A percentile compares a stretch with the other conserved stretches of the same genome.
Evolutionary conservation across 148 eudicot species (phyloP).

Genomic region (Vaccinium myrtillus): DNA sequence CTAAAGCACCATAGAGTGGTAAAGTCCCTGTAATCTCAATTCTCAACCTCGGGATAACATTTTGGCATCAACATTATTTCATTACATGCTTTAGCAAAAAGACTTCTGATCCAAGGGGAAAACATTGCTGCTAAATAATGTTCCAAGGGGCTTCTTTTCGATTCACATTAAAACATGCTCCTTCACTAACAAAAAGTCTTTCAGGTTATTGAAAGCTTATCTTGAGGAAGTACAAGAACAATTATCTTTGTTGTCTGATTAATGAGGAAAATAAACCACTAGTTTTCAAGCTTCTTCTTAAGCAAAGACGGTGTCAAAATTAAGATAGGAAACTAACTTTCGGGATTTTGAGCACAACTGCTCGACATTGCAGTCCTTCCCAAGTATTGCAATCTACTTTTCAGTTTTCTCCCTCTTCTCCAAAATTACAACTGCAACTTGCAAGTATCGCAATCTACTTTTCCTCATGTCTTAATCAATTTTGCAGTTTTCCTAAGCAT

Average conservation of each 20-base stretch:
- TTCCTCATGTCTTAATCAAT: background rate
- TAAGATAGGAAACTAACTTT: background rate
- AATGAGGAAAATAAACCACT: background rate
- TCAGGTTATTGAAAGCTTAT: background rate
- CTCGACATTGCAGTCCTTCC: background rate
- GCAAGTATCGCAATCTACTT: background rate
- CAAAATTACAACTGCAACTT: background rate
- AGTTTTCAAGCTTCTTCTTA: background rate
- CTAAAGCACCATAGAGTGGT: background rate
- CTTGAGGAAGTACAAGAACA: background rate
- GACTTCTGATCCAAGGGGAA: background rate
- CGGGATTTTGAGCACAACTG: background rate
- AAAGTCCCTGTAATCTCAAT: background rate
- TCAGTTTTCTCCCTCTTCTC: background rate
- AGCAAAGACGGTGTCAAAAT: background rate
- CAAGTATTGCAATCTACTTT: background rate
- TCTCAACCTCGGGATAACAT: background rate
- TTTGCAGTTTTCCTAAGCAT: background rate
- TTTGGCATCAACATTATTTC: background rate
- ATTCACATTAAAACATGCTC: background rate
- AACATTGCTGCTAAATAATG: background rate
- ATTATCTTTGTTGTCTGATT: background rate
- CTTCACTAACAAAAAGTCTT: background rate
- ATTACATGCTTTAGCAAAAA: background rate
- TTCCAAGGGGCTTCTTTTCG: background rate